Conservation (phyloP, 1,284 basidiomycete species). For the Apiotrichum domesticum region DNA sequence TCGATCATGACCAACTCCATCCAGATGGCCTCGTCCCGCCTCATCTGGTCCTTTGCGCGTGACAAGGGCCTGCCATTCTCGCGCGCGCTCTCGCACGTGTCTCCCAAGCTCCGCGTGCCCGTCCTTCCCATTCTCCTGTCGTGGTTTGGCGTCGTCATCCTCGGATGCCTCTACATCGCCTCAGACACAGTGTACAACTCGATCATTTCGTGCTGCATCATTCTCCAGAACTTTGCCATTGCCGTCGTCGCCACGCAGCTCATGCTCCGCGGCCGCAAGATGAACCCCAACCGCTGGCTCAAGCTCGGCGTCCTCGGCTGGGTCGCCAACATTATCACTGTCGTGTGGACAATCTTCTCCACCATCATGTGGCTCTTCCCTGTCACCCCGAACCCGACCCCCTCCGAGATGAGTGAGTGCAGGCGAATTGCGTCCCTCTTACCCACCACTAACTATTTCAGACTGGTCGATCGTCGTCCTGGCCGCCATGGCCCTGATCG, state of each 20-base stretch:
- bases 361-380: conserved; percentile 19
- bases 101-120: conserved; percentile 10
- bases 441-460: background rate
- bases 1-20: conserved; percentile 12
- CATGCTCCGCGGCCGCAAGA: conserved; percentile 5
- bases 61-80: conserved; percentile 13
- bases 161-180: conserved; percentile 15
- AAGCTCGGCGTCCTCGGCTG: conserved; percentile 10
- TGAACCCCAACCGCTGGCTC: conserved; percentile 13
- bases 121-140: conserved; percentile 11
- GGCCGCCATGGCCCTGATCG: conserved; percentile 10
- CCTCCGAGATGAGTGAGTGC: conserved; percentile 11
- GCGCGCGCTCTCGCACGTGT: background rate
- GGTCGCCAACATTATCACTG: conserved; percentile 7
- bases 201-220: conserved; percentile 16
- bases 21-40: conserved; percentile 12
- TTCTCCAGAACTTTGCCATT: conserved; percentile 13
- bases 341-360: conserved; percentile 7
- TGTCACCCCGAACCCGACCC: conserved; percentile 5
- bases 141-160: conserved; percentile 8
- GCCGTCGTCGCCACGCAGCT: conserved; percentile 6
- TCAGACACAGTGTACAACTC: conserved; percentile 14
- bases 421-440: background rate
- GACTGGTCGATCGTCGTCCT: conserved; percentile 14
- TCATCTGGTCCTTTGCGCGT: conserved; percentile 15